Conservation (phyloP, 345 rosid species). For the Ceriops zippeliana region DNA sequence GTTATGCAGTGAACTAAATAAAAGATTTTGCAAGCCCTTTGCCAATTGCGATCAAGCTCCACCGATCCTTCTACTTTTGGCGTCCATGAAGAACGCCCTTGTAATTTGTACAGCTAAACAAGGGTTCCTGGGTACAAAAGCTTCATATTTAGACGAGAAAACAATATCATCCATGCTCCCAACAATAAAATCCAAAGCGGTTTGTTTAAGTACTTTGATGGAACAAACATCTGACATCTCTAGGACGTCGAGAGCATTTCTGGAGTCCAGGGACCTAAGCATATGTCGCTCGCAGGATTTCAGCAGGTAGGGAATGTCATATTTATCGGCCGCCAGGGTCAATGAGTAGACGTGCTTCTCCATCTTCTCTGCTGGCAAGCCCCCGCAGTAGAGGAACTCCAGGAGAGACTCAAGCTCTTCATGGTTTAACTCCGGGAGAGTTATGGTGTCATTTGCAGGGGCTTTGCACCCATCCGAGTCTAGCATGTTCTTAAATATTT, state of each 20-base stretch:
- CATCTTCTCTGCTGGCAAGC: slow-evolving; percentile 41
- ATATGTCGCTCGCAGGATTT: slow-evolving; percentile 57
- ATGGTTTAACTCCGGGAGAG: slow-evolving; percentile 50
- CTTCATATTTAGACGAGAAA: slow-evolving; percentile 55
- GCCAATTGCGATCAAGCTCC: not conserved
- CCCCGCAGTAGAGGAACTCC: slow-evolving; percentile 77
- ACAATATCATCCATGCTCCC: slow-evolving; percentile 58
- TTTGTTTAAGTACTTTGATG: slow-evolving; percentile 44
- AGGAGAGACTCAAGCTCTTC: slow-evolving; percentile 70
- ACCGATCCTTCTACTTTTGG: slow-evolving; percentile 32
- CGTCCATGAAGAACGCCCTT: slow-evolving; percentile 53
- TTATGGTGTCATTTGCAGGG: slow-evolving; percentile 44
- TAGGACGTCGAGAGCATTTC: slow-evolving; percentile 56
- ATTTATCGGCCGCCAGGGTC: slow-evolving; percentile 69
- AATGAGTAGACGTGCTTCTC: slow-evolving; percentile 52
- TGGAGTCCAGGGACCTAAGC: slow-evolving; percentile 41
- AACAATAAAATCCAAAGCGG: slow-evolving; percentile 50
- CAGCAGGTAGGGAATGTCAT: slow-evolving; percentile 58
- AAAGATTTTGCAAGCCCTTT: not conserved
- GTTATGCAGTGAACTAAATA: not conserved
- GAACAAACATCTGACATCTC: slow-evolving; percentile 62
- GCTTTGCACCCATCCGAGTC: slow-evolving; percentile 67
- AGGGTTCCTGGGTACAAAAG: slow-evolving; percentile 51
- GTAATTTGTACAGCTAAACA: slow-evolving; percentile 63
- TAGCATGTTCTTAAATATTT: slow-evolving; percentile 66